Percentiles rank a stretch among this genome's conserved stretches.
phyloP scores from a whole-genome alignment of 768 basidiomycete genomes.

The Termitomyces sp. region DNA sequence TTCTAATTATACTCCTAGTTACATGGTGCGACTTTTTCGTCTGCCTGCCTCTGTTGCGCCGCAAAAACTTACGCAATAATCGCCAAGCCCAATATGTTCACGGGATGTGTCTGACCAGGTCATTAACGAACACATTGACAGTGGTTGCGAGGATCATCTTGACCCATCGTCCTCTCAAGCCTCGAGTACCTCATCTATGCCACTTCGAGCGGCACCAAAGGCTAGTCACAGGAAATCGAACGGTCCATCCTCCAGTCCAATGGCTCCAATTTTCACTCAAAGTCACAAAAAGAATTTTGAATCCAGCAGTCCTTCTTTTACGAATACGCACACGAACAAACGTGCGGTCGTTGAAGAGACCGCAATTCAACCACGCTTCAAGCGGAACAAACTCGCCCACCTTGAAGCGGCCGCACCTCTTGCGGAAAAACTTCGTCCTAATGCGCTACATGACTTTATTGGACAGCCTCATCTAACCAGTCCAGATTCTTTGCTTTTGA shows the following conservation, averaged over 20 bases:
- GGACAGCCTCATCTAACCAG: constrained; percentile 66
- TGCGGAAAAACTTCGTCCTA: constrained; percentile 70
- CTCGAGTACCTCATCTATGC: constrained; percentile 6
- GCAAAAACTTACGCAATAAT: not conserved
- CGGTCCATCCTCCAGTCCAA: constrained; percentile 16
- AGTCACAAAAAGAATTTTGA: constrained; percentile 12
- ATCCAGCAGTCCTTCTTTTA: not conserved
- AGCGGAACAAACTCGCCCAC: constrained; percentile 15
- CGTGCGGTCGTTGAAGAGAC: constrained; percentile 12
- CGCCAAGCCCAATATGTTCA: constrained; percentile 43
- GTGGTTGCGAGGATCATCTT: constrained; percentile 26
- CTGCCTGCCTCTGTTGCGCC: not conserved
- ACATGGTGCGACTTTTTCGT: constrained; percentile 10
- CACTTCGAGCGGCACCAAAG: constrained; percentile 6
- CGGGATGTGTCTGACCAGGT: constrained; percentile 28
- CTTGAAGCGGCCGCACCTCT: constrained; percentile 40
- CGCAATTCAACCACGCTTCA: constrained; percentile 6
- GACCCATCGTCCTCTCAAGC: constrained; percentile 6
- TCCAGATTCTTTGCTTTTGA: constrained; percentile 49
- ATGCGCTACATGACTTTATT: constrained; percentile 55
- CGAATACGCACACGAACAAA: constrained; percentile 10
- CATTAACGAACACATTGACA: constrained; percentile 52
- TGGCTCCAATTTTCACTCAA: constrained; percentile 38
- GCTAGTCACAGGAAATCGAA: constrained; percentile 11
- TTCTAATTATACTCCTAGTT: constrained; percentile 9